Base-by-base conservation (phyloP, 2,329 filamentous ascomycete genomes). In the Penicillium occitanis region DNA sequence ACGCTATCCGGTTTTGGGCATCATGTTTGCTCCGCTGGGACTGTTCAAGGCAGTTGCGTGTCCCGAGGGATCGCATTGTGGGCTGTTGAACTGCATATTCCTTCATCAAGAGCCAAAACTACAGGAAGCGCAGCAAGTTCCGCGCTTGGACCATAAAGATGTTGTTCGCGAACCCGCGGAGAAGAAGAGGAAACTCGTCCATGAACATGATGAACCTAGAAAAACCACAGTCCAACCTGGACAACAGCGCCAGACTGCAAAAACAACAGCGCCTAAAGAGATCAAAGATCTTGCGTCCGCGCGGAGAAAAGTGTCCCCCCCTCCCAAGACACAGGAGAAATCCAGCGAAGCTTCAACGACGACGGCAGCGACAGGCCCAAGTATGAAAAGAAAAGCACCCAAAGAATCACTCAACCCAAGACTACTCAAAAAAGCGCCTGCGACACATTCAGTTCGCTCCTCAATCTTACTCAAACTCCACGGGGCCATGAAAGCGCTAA, bases 71-170 rank as follows among this genome's bases (percentile, higher is more conserved):
- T 71, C 75, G 33, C 68, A 75, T 66, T 89, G 87, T 75, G 71
- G 75, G 35, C 76, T 88, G 13, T 77, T 84, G 14, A 82, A 82
- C 68, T 90, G 87, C 76, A 82, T 88, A 22, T 90, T 88, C 75
- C 80, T 77, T 13, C 87, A 89, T 74, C 74, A 81, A 63, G 63
- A 71, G 14, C 7, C 63, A 14, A 25, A 61, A 8, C 5, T 53
- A 50, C 50, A 50, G 10, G 14, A 61, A 28, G 40, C 10, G 5
- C 33, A 59, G 25, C 50, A 22, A 42, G 46, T n/a, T 25, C 57
- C 51, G 42, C 50, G 40, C n/a, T 51, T 63, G 50, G 33, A 64
- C 28, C 60, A 69, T 57, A 71, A 71, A 53, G 70, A 71, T 66
- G 51, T 66, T 44, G 69, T 72, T 46, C 28, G 13, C 7, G 33